Evolutionary conservation across 2,329 filamentous ascomycete genomes (phyloP), one percentile per base, ranked within the genome.

Genomic region (Aspergillus hortae): DNA sequence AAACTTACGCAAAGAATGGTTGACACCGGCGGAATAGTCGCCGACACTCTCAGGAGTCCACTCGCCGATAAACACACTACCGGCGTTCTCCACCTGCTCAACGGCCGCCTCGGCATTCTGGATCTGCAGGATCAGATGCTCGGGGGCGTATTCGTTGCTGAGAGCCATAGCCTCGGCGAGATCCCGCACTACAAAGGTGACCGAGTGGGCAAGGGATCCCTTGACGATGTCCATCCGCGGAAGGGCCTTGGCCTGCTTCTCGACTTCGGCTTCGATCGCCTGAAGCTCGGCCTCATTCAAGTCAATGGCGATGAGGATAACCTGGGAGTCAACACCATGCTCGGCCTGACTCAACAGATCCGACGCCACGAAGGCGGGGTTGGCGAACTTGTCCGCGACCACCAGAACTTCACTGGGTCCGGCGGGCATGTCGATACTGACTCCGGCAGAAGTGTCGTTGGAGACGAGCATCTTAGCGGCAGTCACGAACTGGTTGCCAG

Each of bases 31-130:
- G 57, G 91, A 96, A 76, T 99, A 99, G 71, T 99, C 94, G 43
- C 94, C 94, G 3, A 99, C 94, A 70, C 90, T 95, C 75, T 99
- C 94, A 5, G 94, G 94, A 0, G 94, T 97, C 94, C 94, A 99
- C 59, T 88, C 81, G 9, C 94, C 94, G 58, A 97, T 86, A 69
- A 99, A 99, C 6, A 99, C 92, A 68, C 90, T 96, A 15, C 94
- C 94, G 2, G 94, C 94, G 63, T 99, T 96, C 75, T 91, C 83
- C 21, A 99, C 91, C 69, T 87, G 75, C 33, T 89, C 85, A 0
- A 95, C 86, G 3, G 87, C 80, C 53, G 81, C 77, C 62, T 88
- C 84, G 6, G 94, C 88, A 58, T 95, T 80, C 58, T 86, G 80
- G 44, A 97, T 75, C 71, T 97, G 94, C 44, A 99, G 78, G 61